A percentile compares a stretch with the other conserved stretches of the same genome.
phyloP scores from a whole-genome alignment of 179 eudicot genomes.

The Drosera spatulata region DNA sequence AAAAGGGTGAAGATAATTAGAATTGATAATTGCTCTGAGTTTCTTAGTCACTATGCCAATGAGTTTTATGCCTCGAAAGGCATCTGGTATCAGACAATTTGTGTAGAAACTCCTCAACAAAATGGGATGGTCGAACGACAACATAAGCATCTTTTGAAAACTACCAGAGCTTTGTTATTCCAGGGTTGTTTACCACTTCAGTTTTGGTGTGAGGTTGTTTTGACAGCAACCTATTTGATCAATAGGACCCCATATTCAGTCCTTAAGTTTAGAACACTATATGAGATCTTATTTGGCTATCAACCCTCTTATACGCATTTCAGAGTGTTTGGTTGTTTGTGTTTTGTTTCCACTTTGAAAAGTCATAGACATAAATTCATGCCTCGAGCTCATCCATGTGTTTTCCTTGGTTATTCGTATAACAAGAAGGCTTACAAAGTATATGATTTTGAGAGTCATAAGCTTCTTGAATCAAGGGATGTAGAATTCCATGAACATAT shows the following conservation, averaged over 20 bases:
- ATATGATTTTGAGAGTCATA: too few relatives aligned
- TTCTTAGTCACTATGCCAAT: too few relatives aligned
- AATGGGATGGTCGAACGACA: neutral
- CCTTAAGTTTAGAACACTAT: neutral
- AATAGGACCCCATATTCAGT: neutral
- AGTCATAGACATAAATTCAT: neutral
- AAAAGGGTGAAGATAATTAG: neutral
- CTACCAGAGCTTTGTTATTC: neutral
- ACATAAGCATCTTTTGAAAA: neutral
- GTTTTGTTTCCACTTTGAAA: neutral
- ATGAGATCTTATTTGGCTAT: neutral
- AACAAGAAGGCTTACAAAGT: neutral
- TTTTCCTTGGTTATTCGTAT: neutral
- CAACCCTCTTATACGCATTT: neutral
- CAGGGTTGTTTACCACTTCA: neutral
- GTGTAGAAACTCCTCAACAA: neutral
- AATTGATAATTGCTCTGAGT: neutral
- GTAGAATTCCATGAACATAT: too few relatives aligned
- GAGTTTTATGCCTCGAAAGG: neutral
- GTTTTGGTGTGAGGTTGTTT: neutral
- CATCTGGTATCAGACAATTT: neutral
- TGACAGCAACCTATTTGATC: neutral
- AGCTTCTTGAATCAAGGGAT: too few relatives aligned
- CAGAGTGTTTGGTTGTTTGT: neutral
- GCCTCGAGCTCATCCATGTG: too few relatives aligned